These are phyloP conservation scores for Alternaria ethzedia DNA, from an alignment of 2,329 filamentous ascomycete species.

Conservation along the genomic window DNA sequence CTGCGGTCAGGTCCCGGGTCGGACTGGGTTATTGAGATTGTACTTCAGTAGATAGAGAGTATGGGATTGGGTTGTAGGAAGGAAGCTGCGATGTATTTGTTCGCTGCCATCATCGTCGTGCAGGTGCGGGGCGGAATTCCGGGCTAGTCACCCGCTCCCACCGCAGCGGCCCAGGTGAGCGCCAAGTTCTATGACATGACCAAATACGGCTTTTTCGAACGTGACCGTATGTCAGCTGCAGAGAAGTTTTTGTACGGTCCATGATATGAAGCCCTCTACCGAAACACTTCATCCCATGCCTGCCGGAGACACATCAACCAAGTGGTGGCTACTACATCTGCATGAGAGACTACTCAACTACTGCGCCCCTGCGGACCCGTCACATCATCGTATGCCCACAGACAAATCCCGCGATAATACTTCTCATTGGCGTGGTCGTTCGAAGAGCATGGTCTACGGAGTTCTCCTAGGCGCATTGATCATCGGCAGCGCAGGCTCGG, in stretches of 20 bases:
- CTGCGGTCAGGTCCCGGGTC: no score
- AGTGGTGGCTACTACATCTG: background rate
- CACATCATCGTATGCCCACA: background rate
- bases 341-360: background rate
- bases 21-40: no score
- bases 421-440: background rate
- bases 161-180: background rate
- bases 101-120: background rate
- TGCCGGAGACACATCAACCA: background rate
- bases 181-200: background rate
- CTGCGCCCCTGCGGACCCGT: background rate
- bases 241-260: fast-evolving
- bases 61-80: no score
- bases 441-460: background rate
- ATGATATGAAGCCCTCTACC: background rate
- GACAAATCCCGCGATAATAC: background rate
- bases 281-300: background rate
- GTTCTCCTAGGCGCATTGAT: background rate
- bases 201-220: background rate
- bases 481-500: background rate
- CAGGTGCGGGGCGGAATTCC: background rate
- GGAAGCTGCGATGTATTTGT: background rate
- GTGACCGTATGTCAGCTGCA: background rate
- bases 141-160: background rate
- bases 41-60: no score